Conservation (phyloP, 2,329 filamentous ascomycete species). For the Pseudogymnoascus sp. region DNA sequence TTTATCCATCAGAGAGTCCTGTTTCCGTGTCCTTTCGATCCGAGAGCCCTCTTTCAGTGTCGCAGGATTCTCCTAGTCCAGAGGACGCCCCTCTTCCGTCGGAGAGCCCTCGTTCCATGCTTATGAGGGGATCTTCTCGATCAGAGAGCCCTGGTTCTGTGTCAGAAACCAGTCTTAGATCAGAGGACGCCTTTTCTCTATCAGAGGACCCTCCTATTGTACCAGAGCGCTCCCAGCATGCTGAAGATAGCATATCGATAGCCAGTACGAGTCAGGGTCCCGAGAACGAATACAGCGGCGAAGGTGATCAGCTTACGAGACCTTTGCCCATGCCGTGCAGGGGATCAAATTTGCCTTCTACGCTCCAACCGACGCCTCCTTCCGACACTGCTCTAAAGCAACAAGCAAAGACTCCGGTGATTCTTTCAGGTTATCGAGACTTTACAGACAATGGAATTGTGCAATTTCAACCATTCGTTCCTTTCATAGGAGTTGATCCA, state of each 20-base stretch:
- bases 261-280: background rate
- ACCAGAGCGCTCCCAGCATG: background rate
- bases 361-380: background rate
- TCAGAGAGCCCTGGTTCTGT: background rate
- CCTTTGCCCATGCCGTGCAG: background rate
- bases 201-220: background rate
- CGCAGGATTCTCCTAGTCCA: background rate
- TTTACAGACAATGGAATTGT: background rate
- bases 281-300: background rate
- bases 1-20: too few relatives aligned
- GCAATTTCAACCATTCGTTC: background rate
- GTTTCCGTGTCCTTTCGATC: background rate
- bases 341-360: background rate
- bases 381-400: background rate
- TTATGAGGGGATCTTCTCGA: background rate
- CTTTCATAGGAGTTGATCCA: background rate
- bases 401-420: background rate
- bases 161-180: background rate
- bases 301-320: background rate
- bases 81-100: background rate
- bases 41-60: background rate
- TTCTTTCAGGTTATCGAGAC: background rate
- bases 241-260: background rate
- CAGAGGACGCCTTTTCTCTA: background rate
- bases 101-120: background rate